Evolutionary conservation across 805 yeast species (phyloP), one percentile per base, ranked within the genome.

Genomic region (Cyberlindnera euphorbiiphila): DNA sequence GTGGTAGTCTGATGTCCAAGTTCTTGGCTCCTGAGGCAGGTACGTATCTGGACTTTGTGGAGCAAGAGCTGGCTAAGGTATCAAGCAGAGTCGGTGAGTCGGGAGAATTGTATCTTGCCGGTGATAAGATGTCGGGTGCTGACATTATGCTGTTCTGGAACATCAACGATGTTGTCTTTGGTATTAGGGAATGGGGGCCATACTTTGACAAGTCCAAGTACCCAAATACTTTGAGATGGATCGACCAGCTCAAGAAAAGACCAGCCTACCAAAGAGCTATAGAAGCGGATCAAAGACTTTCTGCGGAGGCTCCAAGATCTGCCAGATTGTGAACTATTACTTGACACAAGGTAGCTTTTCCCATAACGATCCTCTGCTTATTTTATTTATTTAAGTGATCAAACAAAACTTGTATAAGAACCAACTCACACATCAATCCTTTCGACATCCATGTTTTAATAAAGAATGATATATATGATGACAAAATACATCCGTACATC

Each of bases 141-240:
- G 81, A 76, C 45, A 68, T 81, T 36, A 66, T 77, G 39, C 55
- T 76, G 46, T 51, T 63, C 1, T 78, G 70, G 59, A 44, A 10
- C 57, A 54, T 51, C 59, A 57, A 26, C 32, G 33, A 26, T 30
- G 61, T 35, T 24, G 38, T 24, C 42, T 47, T 42, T 49, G 54
- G 57, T 22, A 46, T 23, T 25, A 49, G 39, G 31, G 32, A 20
- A 15, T 20, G 6, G 25, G 20, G 6, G 7, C 12, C 19, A 5
- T 14, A 5, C 8, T 26, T 31, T 19, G 22, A 32, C 9, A 16
- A 12, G 6, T n/a, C 34, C 9, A 36, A 32, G 26, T 32, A 31
- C 19, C 37, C 39, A 15, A 10, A 17, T 12, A 13, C 29, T 20
- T 12, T 14, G 14, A 23, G 24, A 19, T 37, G 33, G 34, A 14